Base-by-base conservation (phyloP, 2,329 filamentous ascomycete genomes). In the Mollisia scopiformis region DNA sequence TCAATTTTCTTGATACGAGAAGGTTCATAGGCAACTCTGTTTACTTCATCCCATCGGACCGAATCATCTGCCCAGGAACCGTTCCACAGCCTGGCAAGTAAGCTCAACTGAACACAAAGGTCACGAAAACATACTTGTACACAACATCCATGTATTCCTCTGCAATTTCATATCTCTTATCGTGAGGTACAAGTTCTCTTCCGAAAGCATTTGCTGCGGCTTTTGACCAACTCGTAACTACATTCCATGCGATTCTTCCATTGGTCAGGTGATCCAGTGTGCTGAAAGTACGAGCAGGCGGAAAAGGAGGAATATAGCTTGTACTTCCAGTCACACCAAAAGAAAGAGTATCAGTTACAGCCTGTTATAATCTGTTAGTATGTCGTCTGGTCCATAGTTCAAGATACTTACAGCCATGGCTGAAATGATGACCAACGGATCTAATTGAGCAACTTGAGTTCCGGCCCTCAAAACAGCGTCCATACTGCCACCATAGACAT, bases 241-340 rank as follows among this genome's bases (percentile, higher is more conserved):
- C 83, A 75, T 84, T 71, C 51, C 65, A 68, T 3, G 61, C 66
- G 0, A 68, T 41, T 75, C 87, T 78, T 25, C 87, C 86, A 50
- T 84, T 84, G 0, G 84, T 84, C 10, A 90, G 74, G 71, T 90
- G 88, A 69, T 90, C 88, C 0, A 89, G 76, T 0, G 88, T 90
- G 3, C 83, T 21, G 25, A 55, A 55, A 3, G 35, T 35, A 23
- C 46, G 30, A 2, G 52, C 52, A 21, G 46, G 6, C n/a, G 30
- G 30, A 16, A 55, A 55, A 2, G 52, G 52, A 55, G 21, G n/a
- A 19, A 43, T 37, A 19, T 43, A 55, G 25, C 52, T 55, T 16
- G 52, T 55, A 2, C 23, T 43, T 6, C 35, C 46, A 6, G 52
- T 55, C 25, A 43, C 46, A 5, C n/a, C 35, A 16, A 55, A 55